Base-by-base conservation (phyloP, 192 early-diverging fungal species). In the Coemansia sp. region DNA sequence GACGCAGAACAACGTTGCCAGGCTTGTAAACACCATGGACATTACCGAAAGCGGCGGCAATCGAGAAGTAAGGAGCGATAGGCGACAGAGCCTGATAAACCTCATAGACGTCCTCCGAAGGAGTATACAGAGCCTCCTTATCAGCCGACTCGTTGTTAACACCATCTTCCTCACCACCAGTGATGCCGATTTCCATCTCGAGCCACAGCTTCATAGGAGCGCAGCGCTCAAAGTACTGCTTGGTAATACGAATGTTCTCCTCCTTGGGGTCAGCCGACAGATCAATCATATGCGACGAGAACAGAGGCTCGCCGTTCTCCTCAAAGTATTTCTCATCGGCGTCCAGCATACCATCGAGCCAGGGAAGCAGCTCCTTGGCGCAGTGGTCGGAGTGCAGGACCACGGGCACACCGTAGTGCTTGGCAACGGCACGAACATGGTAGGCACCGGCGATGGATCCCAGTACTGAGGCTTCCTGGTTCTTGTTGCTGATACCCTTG, bases 171-270 rank as follows among this genome's bases (percentile, higher is more conserved):
- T 97, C 96, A 70, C 96, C 96, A 80, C 96, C 95, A 31, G 94
- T 96, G 77, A 97, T 94, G 83, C 96, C 96, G 58, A 97, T 96
- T 86, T 97, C 96, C 93, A 97, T 97, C 86, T 97, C 96, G 64
- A 97, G 88, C 63, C 93, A 86, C 67, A 88, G 87, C 75, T 92
- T 89, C 69, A 96, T 93, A 38, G 87, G 83, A 28, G 91, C 89
- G 90, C 96, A 94, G 68, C 94, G 92, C 84, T 92, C 82, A 72
- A 97, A 84, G 86, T 97, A 97, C 85, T 92, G 87, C 72, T 89
- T 83, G 77, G 92, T 95, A 61, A 82, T 93, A 58, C 85, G 85
- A 61, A 97, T 96, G 88, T 97, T 97, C 75, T 95, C 90, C 67
- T 92, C 91, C 87, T 94, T 95, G 76, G 89, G 83, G 58, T 96